These are phyloP conservation scores for Pittosporum tobira DNA, from an alignment of 129 eudicot species.

Conservation along the genomic window DNA sequence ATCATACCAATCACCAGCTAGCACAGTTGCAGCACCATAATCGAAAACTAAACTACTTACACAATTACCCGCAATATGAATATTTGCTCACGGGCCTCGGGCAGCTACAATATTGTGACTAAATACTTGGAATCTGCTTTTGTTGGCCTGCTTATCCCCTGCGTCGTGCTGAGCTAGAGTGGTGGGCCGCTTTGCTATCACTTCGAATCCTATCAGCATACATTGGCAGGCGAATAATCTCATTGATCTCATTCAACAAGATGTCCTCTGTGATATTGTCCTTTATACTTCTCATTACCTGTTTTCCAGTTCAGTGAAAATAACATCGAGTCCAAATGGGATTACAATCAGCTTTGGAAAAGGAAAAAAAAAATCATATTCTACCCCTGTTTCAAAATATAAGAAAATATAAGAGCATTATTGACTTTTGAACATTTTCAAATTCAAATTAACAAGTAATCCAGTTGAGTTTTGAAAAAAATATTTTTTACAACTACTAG, in stretches of 20 bases:
- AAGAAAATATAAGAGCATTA: too few species aligned
- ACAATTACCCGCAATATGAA: slow-evolving; percentile 12
- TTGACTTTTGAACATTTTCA: not conserved
- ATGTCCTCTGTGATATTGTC: slow-evolving; percentile 91
- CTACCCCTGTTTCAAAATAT: too few species aligned
- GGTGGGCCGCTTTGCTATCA: slow-evolving; percentile 74
- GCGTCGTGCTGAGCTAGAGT: slow-evolving; percentile 35
- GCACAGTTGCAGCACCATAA: slow-evolving; percentile 32
- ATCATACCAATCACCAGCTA: slow-evolving; percentile 54
- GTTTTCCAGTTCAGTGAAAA: slow-evolving; percentile 2
- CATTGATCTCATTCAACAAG: slow-evolving; percentile 57
- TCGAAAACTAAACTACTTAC: not conserved
- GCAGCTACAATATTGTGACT: not conserved
- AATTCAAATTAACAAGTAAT: too few species aligned
- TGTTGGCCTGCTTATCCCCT: slow-evolving; percentile 31
- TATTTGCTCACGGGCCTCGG: slow-evolving; percentile 21
- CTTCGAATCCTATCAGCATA: slow-evolving; percentile 68
- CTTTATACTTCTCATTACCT: slow-evolving; percentile 92
- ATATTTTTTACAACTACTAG: too few species aligned
- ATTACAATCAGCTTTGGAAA: not conserved
- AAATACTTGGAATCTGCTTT: not conserved
- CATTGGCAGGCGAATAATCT: slow-evolving; percentile 82
- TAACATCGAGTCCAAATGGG: not conserved
- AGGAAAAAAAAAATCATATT: not conserved
- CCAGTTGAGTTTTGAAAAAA: too few species aligned